phyloP scores from a whole-genome alignment of 306 rosid species.

The Luffa acutangula region DNA sequence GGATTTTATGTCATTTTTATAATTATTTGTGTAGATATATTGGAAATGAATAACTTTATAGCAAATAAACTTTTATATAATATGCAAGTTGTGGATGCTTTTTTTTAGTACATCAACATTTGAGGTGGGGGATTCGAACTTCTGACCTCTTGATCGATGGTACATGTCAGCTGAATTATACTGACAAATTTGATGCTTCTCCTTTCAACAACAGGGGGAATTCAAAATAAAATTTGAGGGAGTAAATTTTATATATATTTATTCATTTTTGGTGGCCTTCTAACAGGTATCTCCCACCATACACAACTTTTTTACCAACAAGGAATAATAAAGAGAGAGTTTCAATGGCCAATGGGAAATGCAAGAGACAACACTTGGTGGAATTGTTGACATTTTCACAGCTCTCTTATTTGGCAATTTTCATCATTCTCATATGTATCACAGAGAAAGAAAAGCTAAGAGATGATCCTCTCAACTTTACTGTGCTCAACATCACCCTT shows the following conservation, averaged over 20 bases:
- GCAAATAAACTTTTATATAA: not conserved
- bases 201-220: no score
- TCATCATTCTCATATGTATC: conserved; percentile 49
- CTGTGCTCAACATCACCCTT: conserved; percentile 33
- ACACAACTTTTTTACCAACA: conserved; percentile 31
- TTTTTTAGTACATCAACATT: no score
- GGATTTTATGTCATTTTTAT: not conserved
- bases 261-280: not conserved
- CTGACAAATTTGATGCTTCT: no score
- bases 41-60: not conserved
- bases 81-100: not conserved
- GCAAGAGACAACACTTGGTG: conserved; percentile 10
- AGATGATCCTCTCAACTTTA: conserved; percentile 73
- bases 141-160: no score
- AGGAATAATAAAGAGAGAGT: conserved; percentile 7
- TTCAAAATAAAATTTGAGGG: no score
- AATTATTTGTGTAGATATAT: not conserved
- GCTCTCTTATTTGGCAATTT: conserved; percentile 45
- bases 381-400: conserved; percentile 37
- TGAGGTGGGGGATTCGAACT: no score
- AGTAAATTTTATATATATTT: no score
- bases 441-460: conserved; percentile 47
- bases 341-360: not conserved
- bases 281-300: conserved; percentile 58
- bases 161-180: no score